These are phyloP conservation scores for Cymodocea nodosa DNA, from an alignment of 116 monocot genomes.

Conservation along the genomic window DNA sequence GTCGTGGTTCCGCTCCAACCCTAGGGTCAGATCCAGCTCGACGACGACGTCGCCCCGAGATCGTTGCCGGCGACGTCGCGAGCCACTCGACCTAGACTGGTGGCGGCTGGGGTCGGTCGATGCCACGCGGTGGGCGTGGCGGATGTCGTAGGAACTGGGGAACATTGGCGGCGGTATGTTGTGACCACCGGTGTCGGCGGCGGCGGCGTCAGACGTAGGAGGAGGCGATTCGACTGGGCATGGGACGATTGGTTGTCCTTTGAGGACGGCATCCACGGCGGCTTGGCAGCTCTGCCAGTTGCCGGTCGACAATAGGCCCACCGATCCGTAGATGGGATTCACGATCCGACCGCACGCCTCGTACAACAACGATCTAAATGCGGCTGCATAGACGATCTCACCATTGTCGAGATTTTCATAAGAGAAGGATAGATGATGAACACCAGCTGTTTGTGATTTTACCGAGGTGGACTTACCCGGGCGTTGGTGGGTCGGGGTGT, in stretches of 20 bases:
- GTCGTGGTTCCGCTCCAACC: too few species aligned
- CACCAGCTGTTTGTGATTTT: too few species aligned
- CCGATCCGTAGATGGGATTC: slow-evolving; percentile 45
- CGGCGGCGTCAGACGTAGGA: background rate
- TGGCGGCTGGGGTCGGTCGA: too few species aligned
- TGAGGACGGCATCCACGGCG: slow-evolving; percentile 36
- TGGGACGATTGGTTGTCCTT: slow-evolving; percentile 17
- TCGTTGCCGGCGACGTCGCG: background rate
- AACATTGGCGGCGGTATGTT: too few species aligned
- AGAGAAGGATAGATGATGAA: too few species aligned
- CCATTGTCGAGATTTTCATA: too few species aligned
- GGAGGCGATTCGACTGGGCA: slow-evolving; percentile 2
- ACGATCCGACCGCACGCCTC: slow-evolving; percentile 46
- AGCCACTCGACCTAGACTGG: too few species aligned
- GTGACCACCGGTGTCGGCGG: slow-evolving; percentile 9
- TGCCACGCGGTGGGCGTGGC: slow-evolving; percentile 8
- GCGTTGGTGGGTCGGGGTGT: slow-evolving; percentile 27
- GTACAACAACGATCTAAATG: slow-evolving; percentile 37
- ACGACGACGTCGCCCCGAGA: too few species aligned
- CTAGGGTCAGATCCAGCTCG: too few species aligned
- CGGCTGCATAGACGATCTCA: slow-evolving; percentile 20
- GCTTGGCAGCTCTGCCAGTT: slow-evolving; percentile 37
- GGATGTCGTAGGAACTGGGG: slow-evolving; percentile 33
- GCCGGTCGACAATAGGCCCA: slow-evolving; percentile 29
- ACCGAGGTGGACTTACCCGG: too few species aligned